Base-by-base conservation (phyloP, 306 rosid genomes). In the Cucurbita maxima region DNA sequence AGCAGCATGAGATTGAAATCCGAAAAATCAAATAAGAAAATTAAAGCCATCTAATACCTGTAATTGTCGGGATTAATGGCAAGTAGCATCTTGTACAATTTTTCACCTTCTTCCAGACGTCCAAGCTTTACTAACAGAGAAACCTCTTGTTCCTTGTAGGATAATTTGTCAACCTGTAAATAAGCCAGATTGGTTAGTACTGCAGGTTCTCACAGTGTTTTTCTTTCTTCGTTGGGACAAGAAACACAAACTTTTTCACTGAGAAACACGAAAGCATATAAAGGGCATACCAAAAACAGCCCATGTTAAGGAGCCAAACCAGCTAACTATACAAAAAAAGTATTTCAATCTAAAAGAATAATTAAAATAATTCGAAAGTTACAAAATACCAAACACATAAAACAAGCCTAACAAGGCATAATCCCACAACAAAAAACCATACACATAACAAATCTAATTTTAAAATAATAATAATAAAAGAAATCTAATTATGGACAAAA, bases 11-110 rank as follows among this genome's bases (percentile, higher is more conserved):
- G 68, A 52, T 44, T 3, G 14, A 70, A 51, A 34, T 53, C 36
- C 41, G 7, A 76, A 68, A 30, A 59, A 37, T 4, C 58, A 59
- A 72, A 15, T 16, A 74, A 66, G 50, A 81, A 9, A 71, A 51
- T 7, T 38, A 50, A 78, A 22, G 7, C 48, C 8, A 43, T 53
- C n/a, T 18, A 62, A 81, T 79, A 95, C 99, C 97, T 76, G 79
- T 94, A 94, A 78, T 94, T 89, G 87, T 94, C 99, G 52, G 97
- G 97, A 82, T 94, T 94, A 89, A 88, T 84, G 77, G 91, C 82
- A 81, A 94, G 99, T 80, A 94, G 80, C 58, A 61, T 74, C 80
- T 72, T 83, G 82, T 87, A 89, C 78, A 94, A 75, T n/a, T 83
- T 71, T 76, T 86, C 88, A 3, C 85, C 96, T 79, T 91, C 91